These are phyloP conservation scores for Fistulinella staudtii DNA, from an alignment of 1,284 basidiomycete species.

Conservation along the genomic window DNA sequence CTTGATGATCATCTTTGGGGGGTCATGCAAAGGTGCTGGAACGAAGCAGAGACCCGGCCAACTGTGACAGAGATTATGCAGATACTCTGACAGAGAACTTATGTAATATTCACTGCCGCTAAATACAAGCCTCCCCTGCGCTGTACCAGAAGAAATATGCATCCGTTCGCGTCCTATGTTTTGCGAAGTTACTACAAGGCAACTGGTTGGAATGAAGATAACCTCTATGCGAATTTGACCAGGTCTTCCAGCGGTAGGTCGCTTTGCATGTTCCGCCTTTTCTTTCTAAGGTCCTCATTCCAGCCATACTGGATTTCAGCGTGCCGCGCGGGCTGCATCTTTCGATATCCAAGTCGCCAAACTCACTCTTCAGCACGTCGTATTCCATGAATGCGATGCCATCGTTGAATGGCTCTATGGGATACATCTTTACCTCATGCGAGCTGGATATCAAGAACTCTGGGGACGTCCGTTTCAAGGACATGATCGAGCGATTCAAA, in stretches of 20 bases:
- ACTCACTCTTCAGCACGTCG: slow-evolving; percentile 85
- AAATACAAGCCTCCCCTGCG: too few species aligned
- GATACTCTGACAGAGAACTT: slow-evolving; percentile 13
- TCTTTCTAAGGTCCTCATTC: slow-evolving; percentile 8
- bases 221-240: slow-evolving; percentile 88
- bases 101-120: too few species aligned
- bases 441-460: slow-evolving; percentile 70
- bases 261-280: neutral
- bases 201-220: slow-evolving; percentile 96
- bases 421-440: slow-evolving; percentile 90
- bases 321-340: slow-evolving; percentile 78
- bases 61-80: slow-evolving; percentile 39
- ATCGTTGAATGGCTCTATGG: slow-evolving; percentile 86
- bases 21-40: slow-evolving; percentile 45
- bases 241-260: slow-evolving; percentile 79
- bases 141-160: slow-evolving; percentile 43
- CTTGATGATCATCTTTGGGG: slow-evolving; percentile 46
- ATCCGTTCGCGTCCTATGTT: slow-evolving; percentile 85
- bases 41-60: slow-evolving; percentile 35
- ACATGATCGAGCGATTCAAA: slow-evolving; percentile 83
- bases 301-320: slow-evolving; percentile 83
- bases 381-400: slow-evolving; percentile 92
- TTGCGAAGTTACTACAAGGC: slow-evolving; percentile 85
- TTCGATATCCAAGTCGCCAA: slow-evolving; percentile 85
- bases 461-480: slow-evolving; percentile 77